Evolutionary conservation across 2,329 filamentous ascomycete genomes (phyloP).

Genomic region (Trichoderma citrinoviride): DNA sequence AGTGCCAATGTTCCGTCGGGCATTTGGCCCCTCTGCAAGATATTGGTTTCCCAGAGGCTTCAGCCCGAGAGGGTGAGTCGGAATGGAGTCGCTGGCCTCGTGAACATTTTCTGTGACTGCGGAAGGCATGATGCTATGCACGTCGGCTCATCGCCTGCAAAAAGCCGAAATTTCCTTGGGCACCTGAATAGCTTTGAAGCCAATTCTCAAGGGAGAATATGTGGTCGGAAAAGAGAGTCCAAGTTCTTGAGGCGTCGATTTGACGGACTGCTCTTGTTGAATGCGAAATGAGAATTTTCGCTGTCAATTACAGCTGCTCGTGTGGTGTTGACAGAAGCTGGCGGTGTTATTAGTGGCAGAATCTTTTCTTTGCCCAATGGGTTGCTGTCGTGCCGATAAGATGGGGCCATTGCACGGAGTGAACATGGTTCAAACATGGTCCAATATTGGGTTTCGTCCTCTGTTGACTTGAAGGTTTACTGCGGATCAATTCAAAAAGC

Average conservation of each 20-base stretch:
- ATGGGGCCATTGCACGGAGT: not conserved
- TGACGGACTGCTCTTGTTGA: too few species aligned
- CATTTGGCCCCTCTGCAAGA: constrained; percentile 62
- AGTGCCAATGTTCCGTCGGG: constrained; percentile 62
- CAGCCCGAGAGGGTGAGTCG: constrained; percentile 76
- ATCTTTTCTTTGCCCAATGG: constrained; percentile 3
- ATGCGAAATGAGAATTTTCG: too few species aligned
- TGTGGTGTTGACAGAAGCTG: constrained; percentile 4
- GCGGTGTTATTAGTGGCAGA: not conserved
- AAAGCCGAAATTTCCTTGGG: not conserved
- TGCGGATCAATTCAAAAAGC: too few species aligned
- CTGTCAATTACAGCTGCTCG: not conserved
- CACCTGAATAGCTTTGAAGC: not conserved
- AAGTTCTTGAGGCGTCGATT: not conserved
- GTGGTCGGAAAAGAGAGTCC: not conserved
- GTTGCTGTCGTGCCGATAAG: not conserved
- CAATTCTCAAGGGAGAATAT: not conserved
- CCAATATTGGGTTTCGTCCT: too few species aligned
- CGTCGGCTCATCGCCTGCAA: not conserved
- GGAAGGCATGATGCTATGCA: constrained; percentile 15
- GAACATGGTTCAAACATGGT: not conserved
- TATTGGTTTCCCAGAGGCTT: constrained; percentile 84
- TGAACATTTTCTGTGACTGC: not conserved
- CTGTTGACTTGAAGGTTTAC: too few species aligned
- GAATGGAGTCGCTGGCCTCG: constrained; percentile 47